Conservation (phyloP, 176 grass and related monocot genomes). For the Zoysia pacifica region DNA sequence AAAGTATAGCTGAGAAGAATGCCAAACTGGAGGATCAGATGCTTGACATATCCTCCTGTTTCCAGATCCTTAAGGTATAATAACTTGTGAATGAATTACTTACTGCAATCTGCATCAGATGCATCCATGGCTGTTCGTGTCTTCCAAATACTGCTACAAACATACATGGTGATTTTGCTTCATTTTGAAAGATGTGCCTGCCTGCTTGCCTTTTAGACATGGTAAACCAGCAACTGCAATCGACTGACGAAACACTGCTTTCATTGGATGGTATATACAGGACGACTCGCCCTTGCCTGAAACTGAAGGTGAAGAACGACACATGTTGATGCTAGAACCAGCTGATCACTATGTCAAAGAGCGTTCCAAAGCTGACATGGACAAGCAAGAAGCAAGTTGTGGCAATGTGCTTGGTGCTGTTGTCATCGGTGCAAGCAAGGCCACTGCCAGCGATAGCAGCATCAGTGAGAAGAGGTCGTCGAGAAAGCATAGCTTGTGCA, state of each 20-base stretch:
- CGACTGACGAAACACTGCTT: neutral
- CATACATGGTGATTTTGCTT: neutral
- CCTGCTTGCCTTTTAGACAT: neutral
- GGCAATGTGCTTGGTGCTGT: neutral
- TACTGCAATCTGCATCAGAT: neutral
- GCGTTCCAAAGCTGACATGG: conserved; percentile 4
- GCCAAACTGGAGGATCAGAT: conserved; percentile 48
- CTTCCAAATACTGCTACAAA: neutral
- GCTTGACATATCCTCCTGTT: conserved; percentile 37
- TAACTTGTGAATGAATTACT: neutral
- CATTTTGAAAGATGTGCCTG: neutral
- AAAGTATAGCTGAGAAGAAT: conserved; percentile 47
- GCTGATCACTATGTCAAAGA: conserved; percentile 38
- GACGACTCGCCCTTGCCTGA: conserved; percentile 52
- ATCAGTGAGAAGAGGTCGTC: conserved; percentile 20
- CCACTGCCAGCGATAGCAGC: neutral
- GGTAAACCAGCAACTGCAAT: neutral
- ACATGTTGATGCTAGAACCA: conserved; percentile 21
- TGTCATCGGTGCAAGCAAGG: neutral
- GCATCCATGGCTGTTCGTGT: neutral
- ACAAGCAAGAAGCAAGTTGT: conserved; percentile 10
- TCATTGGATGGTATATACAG: conserved; percentile 36
- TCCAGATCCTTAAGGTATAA: conserved; percentile 56
- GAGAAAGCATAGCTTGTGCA: conserved; percentile 55
- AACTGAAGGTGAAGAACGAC: conserved; percentile 38